Evolutionary conservation across 495 filamentous ascomycete genomes (phyloP), one percentile per base, ranked within the genome.

Genomic region (Clohesyomyces aquaticus): DNA sequence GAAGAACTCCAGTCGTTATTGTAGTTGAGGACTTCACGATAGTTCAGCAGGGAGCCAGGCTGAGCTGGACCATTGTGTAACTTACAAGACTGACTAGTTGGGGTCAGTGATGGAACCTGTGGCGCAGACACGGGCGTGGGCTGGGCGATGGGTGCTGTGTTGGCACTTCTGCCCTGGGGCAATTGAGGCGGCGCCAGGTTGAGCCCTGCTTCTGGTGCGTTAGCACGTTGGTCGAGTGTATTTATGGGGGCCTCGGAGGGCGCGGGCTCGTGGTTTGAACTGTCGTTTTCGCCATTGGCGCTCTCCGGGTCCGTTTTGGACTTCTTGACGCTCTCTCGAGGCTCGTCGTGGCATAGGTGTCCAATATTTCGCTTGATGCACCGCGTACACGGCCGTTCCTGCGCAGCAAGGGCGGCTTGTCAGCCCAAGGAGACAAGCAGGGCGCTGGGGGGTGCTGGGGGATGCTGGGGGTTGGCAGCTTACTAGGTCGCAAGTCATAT

Each of bases 401-500:
- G 75, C 75, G 73, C 74, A 71, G 62, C 76, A 74, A 69, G 73
- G 75, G 50, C 53, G 51, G 48, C 25, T 22, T 28, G 62, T 70
- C 21, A 70, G 67, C 55, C 21, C 19, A 25, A 48, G 67, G 27
- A 28, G 42, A 22, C 26, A 42, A 63, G 32, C 27, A 59, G 42
- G 55, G 41, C 41, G 42, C 26, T 32, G 35, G 35, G 52, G n/a
- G n/a, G n/a, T n/a, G n/a, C n/a, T n/a, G n/a, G n/a, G n/a, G n/a
- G n/a, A n/a, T n/a, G n/a, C n/a, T n/a, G n/a, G n/a, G n/a, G n/a
- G n/a, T n/a, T n/a, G n/a, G 23, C 72, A 77, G 86, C 91, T 84
- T 93, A 96, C 93, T 81, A 93, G 89, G 85, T 98, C 95, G 84
- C 94, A 98, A 76, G 95, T 98, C 94, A 98, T 98, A 88, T 98